Evolutionary conservation across 768 basidiomycete genomes (phyloP).

Genomic region (Pleurotus tuoliensis): DNA sequence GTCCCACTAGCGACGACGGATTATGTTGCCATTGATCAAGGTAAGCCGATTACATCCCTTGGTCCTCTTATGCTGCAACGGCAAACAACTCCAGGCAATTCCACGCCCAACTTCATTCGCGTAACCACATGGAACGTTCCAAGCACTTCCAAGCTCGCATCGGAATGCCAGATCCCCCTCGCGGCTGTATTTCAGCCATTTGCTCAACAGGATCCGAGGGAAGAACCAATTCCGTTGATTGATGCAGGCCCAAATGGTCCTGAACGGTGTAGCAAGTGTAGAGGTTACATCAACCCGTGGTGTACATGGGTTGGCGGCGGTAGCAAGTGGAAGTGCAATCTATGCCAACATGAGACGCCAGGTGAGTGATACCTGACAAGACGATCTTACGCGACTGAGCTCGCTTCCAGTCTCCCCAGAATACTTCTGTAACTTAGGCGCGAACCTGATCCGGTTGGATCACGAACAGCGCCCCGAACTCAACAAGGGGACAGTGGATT

Average conservation of each 20-base stretch:
- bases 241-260: conserved; percentile 72
- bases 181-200: conserved; percentile 89
- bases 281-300: conserved; percentile 94
- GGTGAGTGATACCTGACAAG: conserved; percentile 45
- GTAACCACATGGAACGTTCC: conserved; percentile 90
- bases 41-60: conserved; percentile 19
- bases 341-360: conserved; percentile 80
- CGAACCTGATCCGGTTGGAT: conserved; percentile 74
- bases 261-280: conserved; percentile 77
- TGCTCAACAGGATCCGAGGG: conserved; percentile 70
- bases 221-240: conserved; percentile 78
- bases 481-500: conserved; percentile 89
- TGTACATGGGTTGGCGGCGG: conserved; percentile 82
- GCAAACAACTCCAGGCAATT: conserved; percentile 58
- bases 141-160: conserved; percentile 69
- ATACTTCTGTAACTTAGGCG: conserved; percentile 84
- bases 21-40: conserved; percentile 90
- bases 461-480: conserved; percentile 82
- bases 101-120: conserved; percentile 87
- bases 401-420: conserved; percentile 58
- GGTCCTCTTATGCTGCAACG: not conserved
- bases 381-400: not conserved
- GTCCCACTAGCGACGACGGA: conserved; percentile 86
- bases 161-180: conserved; percentile 81
- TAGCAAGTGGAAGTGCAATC: conserved; percentile 85